These are phyloP conservation scores for Apiotrichum domesticum DNA, from an alignment of 1,284 basidiomycete species.

Conservation along the genomic window DNA sequence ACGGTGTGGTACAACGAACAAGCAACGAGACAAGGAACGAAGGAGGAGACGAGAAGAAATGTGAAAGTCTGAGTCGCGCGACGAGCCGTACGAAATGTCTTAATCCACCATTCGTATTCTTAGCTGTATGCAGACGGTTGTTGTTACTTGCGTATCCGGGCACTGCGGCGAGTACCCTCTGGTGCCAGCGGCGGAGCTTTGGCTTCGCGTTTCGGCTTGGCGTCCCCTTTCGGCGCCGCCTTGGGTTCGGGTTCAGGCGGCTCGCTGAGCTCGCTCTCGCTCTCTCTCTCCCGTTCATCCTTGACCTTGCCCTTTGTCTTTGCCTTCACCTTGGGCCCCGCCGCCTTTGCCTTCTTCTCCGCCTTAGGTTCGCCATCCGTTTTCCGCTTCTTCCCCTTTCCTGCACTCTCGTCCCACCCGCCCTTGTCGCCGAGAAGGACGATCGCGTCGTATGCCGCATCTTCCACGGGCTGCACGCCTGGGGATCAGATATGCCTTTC, in stretches of 20 bases:
- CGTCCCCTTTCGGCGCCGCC: constrained; percentile 12
- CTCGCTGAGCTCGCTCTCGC: no score
- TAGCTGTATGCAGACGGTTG: no score
- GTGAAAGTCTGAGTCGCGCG: no score
- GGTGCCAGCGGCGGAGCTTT: constrained; percentile 10
- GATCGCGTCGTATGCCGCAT: constrained; percentile 65
- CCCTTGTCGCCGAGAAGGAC: constrained; percentile 63
- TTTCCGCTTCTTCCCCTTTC: not conserved
- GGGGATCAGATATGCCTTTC: constrained; percentile 2
- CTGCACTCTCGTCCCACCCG: constrained; percentile 34
- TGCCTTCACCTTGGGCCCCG: constrained; percentile 2
- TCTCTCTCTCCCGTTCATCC: not conserved
- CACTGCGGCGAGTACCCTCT: constrained; percentile 13
- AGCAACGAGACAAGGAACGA: no score
- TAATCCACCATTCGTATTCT: not conserved
- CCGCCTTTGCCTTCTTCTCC: not conserved
- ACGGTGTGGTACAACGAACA: no score
- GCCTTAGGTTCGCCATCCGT: not conserved
- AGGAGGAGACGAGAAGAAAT: no score
- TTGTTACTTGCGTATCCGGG: constrained; percentile 4
- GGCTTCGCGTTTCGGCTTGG: constrained; percentile 3
- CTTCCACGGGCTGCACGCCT: constrained; percentile 62
- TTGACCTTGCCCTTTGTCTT: constrained; percentile 29
- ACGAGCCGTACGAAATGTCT: no score
- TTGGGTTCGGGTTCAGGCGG: constrained; percentile 6